phyloP scores from a whole-genome alignment of 768 basidiomycete genomes.

The Auriscalpium vulgare region DNA sequence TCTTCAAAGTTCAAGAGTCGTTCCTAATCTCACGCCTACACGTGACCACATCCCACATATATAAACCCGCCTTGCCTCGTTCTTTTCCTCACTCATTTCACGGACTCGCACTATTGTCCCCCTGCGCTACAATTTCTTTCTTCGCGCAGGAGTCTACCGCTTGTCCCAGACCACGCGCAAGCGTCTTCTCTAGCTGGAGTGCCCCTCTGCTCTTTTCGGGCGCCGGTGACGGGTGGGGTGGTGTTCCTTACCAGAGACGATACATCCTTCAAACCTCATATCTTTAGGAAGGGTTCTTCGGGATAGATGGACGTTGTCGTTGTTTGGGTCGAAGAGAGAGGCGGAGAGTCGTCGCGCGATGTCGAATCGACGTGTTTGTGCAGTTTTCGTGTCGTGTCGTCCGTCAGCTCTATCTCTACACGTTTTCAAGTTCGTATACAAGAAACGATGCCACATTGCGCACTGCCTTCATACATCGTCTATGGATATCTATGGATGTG shows the following conservation, averaged over 20 bases:
- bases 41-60: no score
- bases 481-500: no score
- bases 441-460: no score
- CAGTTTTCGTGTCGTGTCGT: neutral
- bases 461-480: no score
- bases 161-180: slow-evolving; percentile 22
- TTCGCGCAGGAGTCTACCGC: slow-evolving; percentile 35
- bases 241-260: slow-evolving; percentile 33
- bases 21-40: no score
- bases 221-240: slow-evolving; percentile 21
- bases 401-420: neutral
- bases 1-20: no score
- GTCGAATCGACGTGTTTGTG: no score
- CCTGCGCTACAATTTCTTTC: slow-evolving; percentile 21
- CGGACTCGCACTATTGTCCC: slow-evolving; percentile 34
- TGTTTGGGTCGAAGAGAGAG: neutral
- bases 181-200: slow-evolving; percentile 27
- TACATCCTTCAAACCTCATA: slow-evolving; percentile 14
- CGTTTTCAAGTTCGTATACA: no score
- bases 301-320: neutral
- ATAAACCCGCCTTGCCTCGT: no score
- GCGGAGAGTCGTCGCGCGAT: neutral
- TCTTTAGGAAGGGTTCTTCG: neutral
- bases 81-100: slow-evolving; percentile 24
- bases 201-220: slow-evolving; percentile 17